Conservation (phyloP, 345 rosid genomes). For the rapeseed (Brassica napus) region DNA sequence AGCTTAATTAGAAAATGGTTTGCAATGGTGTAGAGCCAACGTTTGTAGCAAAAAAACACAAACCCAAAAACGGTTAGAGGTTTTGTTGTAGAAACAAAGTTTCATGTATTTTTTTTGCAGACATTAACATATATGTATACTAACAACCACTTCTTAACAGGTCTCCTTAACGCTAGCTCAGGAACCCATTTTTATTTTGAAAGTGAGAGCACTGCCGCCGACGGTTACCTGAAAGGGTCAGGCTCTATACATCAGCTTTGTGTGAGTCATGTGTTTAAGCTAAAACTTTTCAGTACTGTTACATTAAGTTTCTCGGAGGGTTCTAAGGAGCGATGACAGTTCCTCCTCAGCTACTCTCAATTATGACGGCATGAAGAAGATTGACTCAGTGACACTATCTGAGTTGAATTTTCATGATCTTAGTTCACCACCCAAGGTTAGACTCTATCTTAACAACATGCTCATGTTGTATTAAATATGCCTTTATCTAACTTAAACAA, state of each 20-base stretch:
- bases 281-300: background rate
- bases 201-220: background rate
- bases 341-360: background rate
- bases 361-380: background rate
- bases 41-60: background rate
- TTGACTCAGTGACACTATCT: background rate
- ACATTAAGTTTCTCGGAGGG: background rate
- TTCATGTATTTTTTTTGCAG: background rate
- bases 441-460: background rate
- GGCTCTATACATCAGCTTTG: background rate
- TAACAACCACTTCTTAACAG: background rate
- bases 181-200: background rate
- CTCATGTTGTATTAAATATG: background rate
- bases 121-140: background rate
- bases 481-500: background rate
- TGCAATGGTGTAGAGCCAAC: background rate
- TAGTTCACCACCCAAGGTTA: background rate
- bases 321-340: background rate
- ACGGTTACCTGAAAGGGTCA: background rate
- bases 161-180: background rate
- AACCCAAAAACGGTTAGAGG: background rate
- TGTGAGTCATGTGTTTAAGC: background rate
- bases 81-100: background rate
- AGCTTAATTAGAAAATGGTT: background rate
- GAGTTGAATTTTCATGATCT: background rate